Evolutionary conservation across 2,329 filamentous ascomycete species (phyloP), one percentile per base, ranked within the genome.

Genomic region (Colletotrichum abscissum): DNA sequence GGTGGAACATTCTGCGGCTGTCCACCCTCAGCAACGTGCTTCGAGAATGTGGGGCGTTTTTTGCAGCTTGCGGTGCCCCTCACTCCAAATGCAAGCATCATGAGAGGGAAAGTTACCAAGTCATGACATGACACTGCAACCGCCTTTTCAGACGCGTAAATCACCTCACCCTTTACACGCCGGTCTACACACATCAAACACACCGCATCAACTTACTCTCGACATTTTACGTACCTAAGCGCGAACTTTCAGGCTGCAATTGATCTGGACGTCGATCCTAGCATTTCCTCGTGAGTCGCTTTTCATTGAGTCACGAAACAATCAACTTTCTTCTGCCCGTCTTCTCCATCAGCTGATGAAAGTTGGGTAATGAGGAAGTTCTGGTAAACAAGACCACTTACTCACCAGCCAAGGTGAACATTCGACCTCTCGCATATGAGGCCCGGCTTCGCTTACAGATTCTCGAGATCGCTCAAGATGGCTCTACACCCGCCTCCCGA

Each of bases 401-500:
- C 33, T 12, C 33, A 35, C 33, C 12, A 5, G 11, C 33, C 3
- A 12, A n/a, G 42, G 19, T 42, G 38, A 42, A 5, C 4, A 22
- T 22, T n/a, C 5, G 19, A 49, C 42, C 5, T 6, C 38, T 49
- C 8, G 42, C 42, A 49, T 56, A 73, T 73, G 70, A 55, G 70
- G 49, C 67, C 67, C 60, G 30, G 70, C 28, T 28, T 70, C 55
- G 70, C 70, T 5, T 38, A 35, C 12, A 70, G 56, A 28, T 19
- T 73, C 3, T 70, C 70, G 46, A 69, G 72, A 62, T 69, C 74
- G 57, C 73, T 75, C 74, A 84, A 74, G 75, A 88, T 88, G 86
- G 85, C 86, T 58, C 82, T 88, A 28, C 80, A 87, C 73, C 80
- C 82, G 4, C 77, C 82, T 2, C 81, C 83, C 59, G 82, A 82